These are phyloP conservation scores for Pseudognaphalium luteoalbum DNA, from an alignment of 129 eudicot species.

Conservation along the genomic window DNA sequence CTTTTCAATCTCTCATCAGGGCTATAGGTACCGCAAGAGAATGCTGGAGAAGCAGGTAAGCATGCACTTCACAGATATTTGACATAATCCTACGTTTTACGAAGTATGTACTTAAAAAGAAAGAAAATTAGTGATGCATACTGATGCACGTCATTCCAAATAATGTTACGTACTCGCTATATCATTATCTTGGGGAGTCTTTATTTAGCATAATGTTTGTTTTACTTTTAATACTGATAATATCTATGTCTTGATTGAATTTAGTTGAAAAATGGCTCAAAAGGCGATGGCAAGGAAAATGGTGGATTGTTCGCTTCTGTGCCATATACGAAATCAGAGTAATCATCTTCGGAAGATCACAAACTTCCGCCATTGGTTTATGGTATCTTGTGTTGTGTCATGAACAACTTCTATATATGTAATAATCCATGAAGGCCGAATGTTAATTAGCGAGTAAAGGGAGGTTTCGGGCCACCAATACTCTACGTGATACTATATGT, in stretches of 20 bases:
- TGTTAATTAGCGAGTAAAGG: too few species aligned
- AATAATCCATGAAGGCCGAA: too few species aligned
- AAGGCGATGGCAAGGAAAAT: background rate
- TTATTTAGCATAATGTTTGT: background rate
- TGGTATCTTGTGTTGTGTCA: background rate
- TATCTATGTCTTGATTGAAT: background rate
- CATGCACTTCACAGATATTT: constrained; percentile 4
- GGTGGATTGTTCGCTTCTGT: constrained; percentile 1
- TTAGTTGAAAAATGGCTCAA: constrained; percentile 20
- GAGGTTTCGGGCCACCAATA: too few species aligned
- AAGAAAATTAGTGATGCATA: too few species aligned
- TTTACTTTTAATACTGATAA: background rate
- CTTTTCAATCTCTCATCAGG: constrained; percentile 46
- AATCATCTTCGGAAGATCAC: background rate
- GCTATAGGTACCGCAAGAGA: constrained; percentile 77
- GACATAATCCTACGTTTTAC: background rate
- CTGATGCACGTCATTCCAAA: too few species aligned
- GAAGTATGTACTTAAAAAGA: background rate
- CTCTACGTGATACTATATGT: too few species aligned
- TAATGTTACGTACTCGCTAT: too few species aligned
- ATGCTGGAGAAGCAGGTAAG: constrained; percentile 30
- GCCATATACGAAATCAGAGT: constrained; percentile 26
- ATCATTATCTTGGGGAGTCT: too few species aligned
- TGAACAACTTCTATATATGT: background rate
- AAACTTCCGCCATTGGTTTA: background rate